These are phyloP conservation scores for Coccomyxa sp. DNA, from an alignment of 139 green algal genomes.

Conservation along the genomic window DNA sequence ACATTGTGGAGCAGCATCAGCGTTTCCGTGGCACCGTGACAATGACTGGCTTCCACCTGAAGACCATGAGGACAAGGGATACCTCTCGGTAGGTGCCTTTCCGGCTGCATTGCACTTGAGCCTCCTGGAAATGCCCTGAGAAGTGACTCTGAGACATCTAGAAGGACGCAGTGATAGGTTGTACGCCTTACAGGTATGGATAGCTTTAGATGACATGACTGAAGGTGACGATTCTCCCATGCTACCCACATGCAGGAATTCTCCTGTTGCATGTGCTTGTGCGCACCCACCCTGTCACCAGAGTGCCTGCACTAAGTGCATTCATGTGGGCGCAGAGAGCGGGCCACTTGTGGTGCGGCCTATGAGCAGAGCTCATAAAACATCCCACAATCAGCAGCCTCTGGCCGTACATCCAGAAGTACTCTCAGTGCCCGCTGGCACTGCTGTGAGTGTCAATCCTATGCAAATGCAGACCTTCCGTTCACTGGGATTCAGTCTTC, in stretches of 20 bases:
- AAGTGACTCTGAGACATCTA: background rate
- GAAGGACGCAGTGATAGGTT: background rate
- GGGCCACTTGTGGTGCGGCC: background rate
- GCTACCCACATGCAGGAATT: background rate
- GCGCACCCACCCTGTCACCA: background rate
- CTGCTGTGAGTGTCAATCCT: background rate
- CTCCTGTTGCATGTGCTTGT: background rate
- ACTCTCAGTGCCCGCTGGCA: background rate
- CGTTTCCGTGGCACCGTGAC: constrained; percentile 35
- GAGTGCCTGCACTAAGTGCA: background rate
- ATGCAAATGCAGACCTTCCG: background rate
- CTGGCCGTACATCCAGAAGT: background rate
- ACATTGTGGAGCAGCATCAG: background rate
- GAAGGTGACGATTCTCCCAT: background rate
- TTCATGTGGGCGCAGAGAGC: background rate
- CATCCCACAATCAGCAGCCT: background rate
- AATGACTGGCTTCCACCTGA: constrained; percentile 16
- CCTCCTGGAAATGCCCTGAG: background rate
- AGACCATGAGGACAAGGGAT: background rate
- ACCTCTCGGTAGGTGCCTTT: background rate
- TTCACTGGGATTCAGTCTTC: background rate
- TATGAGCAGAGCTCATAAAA: background rate
- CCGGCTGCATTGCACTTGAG: background rate
- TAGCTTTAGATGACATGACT: background rate
- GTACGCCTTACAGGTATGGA: background rate